Percentiles rank a stretch among this genome's conserved stretches.
Conservation (phyloP, 2,329 filamentous ascomycete genomes). For the Talaromyces verruculosus region DNA sequence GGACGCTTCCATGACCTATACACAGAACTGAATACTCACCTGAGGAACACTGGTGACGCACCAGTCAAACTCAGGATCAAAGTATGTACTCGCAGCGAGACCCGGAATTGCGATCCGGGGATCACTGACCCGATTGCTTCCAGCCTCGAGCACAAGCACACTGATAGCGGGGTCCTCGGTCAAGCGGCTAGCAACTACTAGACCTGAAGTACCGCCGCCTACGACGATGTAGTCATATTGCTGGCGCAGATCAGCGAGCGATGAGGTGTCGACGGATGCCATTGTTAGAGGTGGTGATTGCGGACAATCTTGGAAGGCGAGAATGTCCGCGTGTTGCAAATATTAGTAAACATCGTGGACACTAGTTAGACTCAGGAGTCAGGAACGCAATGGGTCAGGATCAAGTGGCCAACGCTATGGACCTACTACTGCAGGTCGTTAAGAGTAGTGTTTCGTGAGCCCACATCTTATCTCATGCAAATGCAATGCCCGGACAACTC, state of each 20-base stretch:
- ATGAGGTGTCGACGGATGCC: background rate
- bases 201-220: conserved; percentile 22
- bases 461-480: background rate
- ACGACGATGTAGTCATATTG: conserved; percentile 14
- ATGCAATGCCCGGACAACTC: background rate
- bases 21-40: background rate
- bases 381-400: background rate
- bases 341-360: background rate
- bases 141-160: conserved; percentile 24
- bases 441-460: background rate
- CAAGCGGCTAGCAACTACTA: conserved; percentile 20
- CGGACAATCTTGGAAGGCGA: background rate
- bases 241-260: conserved; percentile 12
- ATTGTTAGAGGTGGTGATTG: background rate
- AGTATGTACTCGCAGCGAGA: background rate
- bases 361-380: background rate
- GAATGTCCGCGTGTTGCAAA: background rate
- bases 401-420: background rate
- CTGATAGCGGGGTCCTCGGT: conserved; percentile 17
- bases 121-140: conserved; percentile 21
- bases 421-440: background rate
- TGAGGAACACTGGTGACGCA: conserved; percentile 14
- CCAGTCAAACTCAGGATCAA: conserved; percentile 14
- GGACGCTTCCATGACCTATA: background rate
- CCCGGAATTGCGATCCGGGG: conserved; percentile 21